phyloP scores from a whole-genome alignment of 129 eudicot genomes.

The Tanacetum coccineum region DNA sequence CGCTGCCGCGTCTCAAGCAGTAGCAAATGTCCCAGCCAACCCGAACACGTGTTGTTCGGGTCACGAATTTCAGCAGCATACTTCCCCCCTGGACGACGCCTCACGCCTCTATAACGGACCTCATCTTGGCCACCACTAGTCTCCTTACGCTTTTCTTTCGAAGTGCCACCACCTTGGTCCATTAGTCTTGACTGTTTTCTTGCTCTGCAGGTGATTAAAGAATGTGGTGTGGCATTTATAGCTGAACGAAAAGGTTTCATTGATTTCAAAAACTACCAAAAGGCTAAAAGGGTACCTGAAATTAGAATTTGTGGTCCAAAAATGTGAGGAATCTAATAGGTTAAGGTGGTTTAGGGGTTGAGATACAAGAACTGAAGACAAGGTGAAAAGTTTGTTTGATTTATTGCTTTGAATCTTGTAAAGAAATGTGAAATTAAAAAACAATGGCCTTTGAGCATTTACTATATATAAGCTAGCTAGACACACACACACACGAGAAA shows the following conservation, averaged over 20 bases:
- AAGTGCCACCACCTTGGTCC: conserved; percentile 17
- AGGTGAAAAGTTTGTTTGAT: neutral
- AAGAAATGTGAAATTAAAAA: conserved; percentile 11
- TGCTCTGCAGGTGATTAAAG: conserved; percentile 28
- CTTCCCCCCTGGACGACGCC: conserved; percentile 56
- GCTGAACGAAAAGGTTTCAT: conserved; percentile 26
- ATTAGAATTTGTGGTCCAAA: conserved; percentile 28
- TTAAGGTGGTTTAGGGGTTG: conserved; percentile 7
- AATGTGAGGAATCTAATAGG: conserved; percentile 31
- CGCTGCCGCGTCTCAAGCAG: conserved; percentile 57
- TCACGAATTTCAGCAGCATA: conserved; percentile 55
- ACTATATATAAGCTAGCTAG: no score
- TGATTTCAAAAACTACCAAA: conserved; percentile 26
- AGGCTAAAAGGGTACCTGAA: conserved; percentile 27
- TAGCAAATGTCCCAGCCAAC: conserved; percentile 54
- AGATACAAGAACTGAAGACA: conserved; percentile 16
- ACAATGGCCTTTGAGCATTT: conserved; percentile 7
- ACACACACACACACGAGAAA: no score
- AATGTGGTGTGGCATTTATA: conserved; percentile 31
- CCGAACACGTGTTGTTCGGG: conserved; percentile 29
- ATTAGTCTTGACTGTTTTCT: conserved; percentile 9
- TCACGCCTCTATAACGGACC: conserved; percentile 41
- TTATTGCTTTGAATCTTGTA: neutral
- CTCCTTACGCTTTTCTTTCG: neutral
- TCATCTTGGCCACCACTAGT: conserved; percentile 14